These are phyloP conservation scores for Penicillium fuscoglaucum DNA, from an alignment of 2,329 filamentous ascomycete genomes.

Conservation along the genomic window DNA sequence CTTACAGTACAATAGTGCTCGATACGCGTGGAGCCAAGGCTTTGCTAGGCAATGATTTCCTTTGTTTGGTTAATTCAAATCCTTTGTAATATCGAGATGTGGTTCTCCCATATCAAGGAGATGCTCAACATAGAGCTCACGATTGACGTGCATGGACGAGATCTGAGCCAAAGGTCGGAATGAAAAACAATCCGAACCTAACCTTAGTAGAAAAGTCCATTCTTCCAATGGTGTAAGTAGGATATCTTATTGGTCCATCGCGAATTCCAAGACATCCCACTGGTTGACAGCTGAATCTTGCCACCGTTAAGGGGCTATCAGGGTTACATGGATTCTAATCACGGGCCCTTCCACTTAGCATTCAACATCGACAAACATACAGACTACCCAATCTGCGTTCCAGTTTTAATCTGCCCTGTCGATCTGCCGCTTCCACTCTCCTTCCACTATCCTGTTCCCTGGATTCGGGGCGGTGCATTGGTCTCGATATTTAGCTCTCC, in stretches of 20 bases:
- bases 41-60: background rate
- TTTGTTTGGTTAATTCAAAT: background rate
- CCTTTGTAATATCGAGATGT: background rate
- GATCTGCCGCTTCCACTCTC: conserved; percentile 12
- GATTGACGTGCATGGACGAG: background rate
- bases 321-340: conserved; percentile 7
- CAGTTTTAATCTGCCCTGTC: background rate
- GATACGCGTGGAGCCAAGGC: background rate
- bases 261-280: conserved; percentile 1
- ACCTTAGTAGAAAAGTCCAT: background rate
- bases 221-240: background rate
- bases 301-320: conserved; percentile 5
- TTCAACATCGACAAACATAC: background rate
- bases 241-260: background rate
- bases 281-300: conserved; percentile 1
- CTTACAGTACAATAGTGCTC: conserved; percentile 26
- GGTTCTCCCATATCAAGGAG: background rate
- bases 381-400: background rate
- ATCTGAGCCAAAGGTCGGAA: background rate
- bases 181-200: conserved; percentile 2
- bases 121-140: background rate
- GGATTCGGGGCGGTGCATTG: conserved; percentile 14
- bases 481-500: background rate
- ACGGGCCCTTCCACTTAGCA: background rate
- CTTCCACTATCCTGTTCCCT: conserved; percentile 11